Percentiles rank a stretch among this genome's conserved stretches.
phyloP scores from a whole-genome alignment of 495 filamentous ascomycete species.

The Recurvomyces mirabilis region DNA sequence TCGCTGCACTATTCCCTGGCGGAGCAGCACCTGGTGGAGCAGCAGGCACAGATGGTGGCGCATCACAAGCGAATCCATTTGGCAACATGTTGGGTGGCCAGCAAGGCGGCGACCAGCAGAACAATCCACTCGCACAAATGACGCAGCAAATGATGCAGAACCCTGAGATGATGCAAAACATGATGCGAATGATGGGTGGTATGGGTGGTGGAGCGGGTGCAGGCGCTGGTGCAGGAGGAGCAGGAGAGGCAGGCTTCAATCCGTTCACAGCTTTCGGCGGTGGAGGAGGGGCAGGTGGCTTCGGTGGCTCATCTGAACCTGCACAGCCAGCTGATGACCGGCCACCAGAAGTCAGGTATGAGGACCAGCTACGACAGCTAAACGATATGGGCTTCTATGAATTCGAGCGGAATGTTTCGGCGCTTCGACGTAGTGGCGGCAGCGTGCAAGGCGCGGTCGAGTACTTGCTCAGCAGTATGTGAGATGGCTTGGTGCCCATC shows the following conservation, averaged over 20 bases:
- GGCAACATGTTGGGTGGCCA: slow-evolving; percentile 37
- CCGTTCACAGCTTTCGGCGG: slow-evolving; percentile 18
- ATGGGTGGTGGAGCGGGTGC: slow-evolving; percentile 35
- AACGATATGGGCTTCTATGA: slow-evolving; percentile 99
- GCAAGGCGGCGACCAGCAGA: slow-evolving; percentile 1
- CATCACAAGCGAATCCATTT: slow-evolving; percentile 41
- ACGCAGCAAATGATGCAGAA: slow-evolving; percentile 33
- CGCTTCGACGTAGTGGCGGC: slow-evolving; percentile 77
- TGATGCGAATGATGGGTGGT: slow-evolving; percentile 40
- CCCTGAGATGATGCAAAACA: slow-evolving; percentile 30
- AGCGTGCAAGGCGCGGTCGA: slow-evolving; percentile 94
- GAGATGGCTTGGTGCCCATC: too few species aligned
- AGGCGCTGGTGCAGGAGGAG: slow-evolving; percentile 4
- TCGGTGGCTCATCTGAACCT: slow-evolving; percentile 25
- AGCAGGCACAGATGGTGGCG: not conserved
- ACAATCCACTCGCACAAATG: slow-evolving; percentile 35
- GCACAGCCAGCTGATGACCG: slow-evolving; percentile 57
- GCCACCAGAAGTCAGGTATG: slow-evolving; percentile 88
- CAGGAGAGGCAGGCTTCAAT: slow-evolving; percentile 19
- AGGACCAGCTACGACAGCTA: slow-evolving; percentile 77
- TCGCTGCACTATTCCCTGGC: slow-evolving; percentile 47
- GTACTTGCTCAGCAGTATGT: slow-evolving; percentile 41
- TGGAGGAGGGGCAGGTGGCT: slow-evolving; percentile 10
- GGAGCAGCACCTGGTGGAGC: slow-evolving; percentile 1
- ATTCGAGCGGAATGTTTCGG: slow-evolving; percentile 84